A percentile compares a stretch with the other conserved stretches of the same genome.
These are phyloP conservation scores for Lactarius sp. DNA, from an alignment of 768 basidiomycete species.

Conservation along the genomic window DNA sequence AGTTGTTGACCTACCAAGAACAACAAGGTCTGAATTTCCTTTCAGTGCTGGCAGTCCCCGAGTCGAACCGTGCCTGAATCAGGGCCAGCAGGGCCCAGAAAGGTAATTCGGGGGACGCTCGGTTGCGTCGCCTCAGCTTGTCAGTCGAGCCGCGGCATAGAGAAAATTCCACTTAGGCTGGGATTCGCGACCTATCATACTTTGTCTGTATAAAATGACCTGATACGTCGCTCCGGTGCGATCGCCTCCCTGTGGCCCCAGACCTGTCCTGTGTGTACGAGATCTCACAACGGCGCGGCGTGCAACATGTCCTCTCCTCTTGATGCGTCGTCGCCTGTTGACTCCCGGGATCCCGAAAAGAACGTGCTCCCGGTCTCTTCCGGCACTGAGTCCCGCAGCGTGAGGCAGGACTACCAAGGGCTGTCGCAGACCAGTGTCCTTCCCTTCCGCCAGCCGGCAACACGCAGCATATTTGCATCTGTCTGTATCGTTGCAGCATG, in stretches of 20 bases:
- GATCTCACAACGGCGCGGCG: background rate
- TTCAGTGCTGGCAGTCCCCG: too few relatives aligned
- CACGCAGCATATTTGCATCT: slow-evolving; percentile 10
- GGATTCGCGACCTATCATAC: too few relatives aligned
- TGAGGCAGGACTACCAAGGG: background rate
- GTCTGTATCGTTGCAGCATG: slow-evolving; percentile 29
- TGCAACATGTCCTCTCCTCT: background rate
- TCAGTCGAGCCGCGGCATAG: too few relatives aligned
- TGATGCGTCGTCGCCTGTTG: background rate
- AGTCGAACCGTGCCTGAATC: too few relatives aligned
- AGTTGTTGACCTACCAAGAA: background rate
- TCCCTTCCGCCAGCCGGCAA: background rate
- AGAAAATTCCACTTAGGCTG: background rate
- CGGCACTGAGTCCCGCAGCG: background rate
- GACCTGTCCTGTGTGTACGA: background rate
- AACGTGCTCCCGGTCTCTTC: background rate
- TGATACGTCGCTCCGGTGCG: background rate
- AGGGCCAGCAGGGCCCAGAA: too few relatives aligned
- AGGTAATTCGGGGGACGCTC: too few relatives aligned
- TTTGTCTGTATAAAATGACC: background rate
- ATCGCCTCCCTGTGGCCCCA: background rate
- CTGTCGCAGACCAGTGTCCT: too few relatives aligned
- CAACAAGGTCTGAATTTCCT: too few relatives aligned
- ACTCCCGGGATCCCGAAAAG: background rate
- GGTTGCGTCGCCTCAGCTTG: too few relatives aligned